A percentile compares a stretch with the other conserved stretches of the same genome.
These are phyloP conservation scores for Lecanicillium sp. DNA, from an alignment of 2,329 filamentous ascomycete species.

Conservation along the genomic window DNA sequence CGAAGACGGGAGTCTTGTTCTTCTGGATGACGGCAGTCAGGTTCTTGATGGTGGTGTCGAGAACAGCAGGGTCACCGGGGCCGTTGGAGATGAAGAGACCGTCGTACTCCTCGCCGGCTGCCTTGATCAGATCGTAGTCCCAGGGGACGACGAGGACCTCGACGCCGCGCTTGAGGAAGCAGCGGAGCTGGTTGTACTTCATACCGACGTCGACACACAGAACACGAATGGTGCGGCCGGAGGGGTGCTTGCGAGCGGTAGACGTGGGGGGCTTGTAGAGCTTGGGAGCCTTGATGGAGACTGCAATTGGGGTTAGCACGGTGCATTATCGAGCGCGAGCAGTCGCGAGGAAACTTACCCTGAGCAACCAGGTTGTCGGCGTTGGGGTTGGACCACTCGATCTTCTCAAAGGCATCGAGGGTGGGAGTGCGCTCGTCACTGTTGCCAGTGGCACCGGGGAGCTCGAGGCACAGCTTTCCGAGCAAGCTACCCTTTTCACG, in stretches of 20 bases:
- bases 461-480: slow-evolving; percentile 74
- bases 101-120: slow-evolving; percentile 80
- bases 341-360: slow-evolving; percentile 58
- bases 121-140: slow-evolving; percentile 82
- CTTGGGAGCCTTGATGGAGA: slow-evolving; percentile 82
- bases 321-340: slow-evolving; percentile 15
- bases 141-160: slow-evolving; percentile 94
- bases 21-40: slow-evolving; percentile 70
- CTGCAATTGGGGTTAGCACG: slow-evolving; percentile 49
- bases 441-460: slow-evolving; percentile 39
- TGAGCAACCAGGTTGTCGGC: slow-evolving; percentile 87
- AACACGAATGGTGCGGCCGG: slow-evolving; percentile 78
- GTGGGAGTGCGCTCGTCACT: slow-evolving; percentile 21
- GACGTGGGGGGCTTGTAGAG: slow-evolving; percentile 72
- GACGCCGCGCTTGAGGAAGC: slow-evolving; percentile 82
- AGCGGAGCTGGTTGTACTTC: slow-evolving; percentile 97
- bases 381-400: slow-evolving; percentile 91
- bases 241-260: slow-evolving; percentile 75
- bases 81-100: slow-evolving; percentile 98
- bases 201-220: slow-evolving; percentile 94
- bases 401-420: slow-evolving; percentile 59
- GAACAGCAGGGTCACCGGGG: slow-evolving; percentile 85
- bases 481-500: slow-evolving; percentile 94
- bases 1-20: slow-evolving; percentile 82
- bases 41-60: slow-evolving; percentile 73